Base-by-base conservation (phyloP, 768 basidiomycete genomes). In the Candolleomyces efflorescens region DNA sequence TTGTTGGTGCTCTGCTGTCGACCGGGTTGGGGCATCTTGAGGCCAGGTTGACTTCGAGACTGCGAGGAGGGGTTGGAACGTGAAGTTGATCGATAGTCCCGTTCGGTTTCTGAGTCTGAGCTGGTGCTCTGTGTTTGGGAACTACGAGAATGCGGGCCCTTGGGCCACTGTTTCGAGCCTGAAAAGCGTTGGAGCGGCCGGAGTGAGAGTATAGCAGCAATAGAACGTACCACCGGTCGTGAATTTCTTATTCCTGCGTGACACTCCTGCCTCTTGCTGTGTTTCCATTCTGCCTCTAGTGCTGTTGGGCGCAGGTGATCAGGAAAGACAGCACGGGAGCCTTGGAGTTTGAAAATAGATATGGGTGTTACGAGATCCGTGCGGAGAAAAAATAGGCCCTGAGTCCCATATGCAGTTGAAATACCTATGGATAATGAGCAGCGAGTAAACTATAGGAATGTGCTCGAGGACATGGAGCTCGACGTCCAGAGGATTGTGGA, bases 21-120 rank as follows among this genome's bases (percentile, higher is more conserved):
- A 63, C 61, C 59, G 62, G 32, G 56, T 26, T 67, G 60, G 51
- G 65, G 63, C 15, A 51, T 54, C 27, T 60, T 69, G 49, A 65
- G 74, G 60, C 63, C 72, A 53, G 54, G 70, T 60, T 62, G 41
- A 13, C 70, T 63, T 59, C 74, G 67, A n/a, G n/a, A n/a, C 54
- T 71, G 68, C 1, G 79, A 79, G 3, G 80, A 80, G 3, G 78
- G 79, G 59, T 78, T 74, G 12, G 82, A 83, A 53, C 76, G 71
- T 32, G 82, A 79, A 10, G 72, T 70, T 43, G 81, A 82, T 36
- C 74, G 67, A 66, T 74, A 76, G 9, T 78, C 82, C 36, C 76
- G 74, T 60, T 84, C 83, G 0, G 82, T 83, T 57, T 81, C 76
- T 37, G 80, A 80, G 64, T 82, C 82, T n/a, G 81, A 78, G 59